Evolutionary conservation across 1,284 basidiomycete species (phyloP), one percentile per base, ranked within the genome.

Genomic region (Ganoderma lingzhi): DNA sequence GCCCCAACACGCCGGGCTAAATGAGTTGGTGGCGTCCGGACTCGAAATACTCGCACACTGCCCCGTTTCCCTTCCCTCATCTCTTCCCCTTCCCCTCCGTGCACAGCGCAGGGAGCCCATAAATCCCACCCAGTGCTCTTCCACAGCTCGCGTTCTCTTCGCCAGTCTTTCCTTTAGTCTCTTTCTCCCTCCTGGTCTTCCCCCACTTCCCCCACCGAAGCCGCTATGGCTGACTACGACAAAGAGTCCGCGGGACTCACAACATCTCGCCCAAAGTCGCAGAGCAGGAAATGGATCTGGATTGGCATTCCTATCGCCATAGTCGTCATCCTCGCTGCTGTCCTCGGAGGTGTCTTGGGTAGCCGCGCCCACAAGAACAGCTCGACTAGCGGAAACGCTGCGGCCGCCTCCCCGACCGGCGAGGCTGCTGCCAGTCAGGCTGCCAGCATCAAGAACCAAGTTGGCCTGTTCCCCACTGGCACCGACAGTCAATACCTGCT

Each of bases 291-390:
- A 58, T 92, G 89, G 90, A 78, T 92, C 72, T 91, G 89, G 78
- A 82, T 91, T 72, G 91, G 90, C 75, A 71, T 92, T 37, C 91
- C 91, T 32, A 80, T 93, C 63, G 78, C 87, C 59, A 80, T 94
- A 71, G 77, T 88, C 70, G 85, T 95, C 75, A 90, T 96, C 75
- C 80, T 90, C 73, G 94, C 84, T 64, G 94, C 91, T 63, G 93
- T 96, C 41, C 82, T 96, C 64, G 95, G 93, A 65, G 94, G 91
- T 77, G 89, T 96, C 44, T 77, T 96, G 53, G 94, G 93, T 30
- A 85, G 84, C 63, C 85, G 89, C 53, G 78, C 84, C 55, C 82
- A 84, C 75, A 84, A 83, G 84, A 83, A 86, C 72, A 67, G 74
- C 32, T 70, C 74, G 61, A 77, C 72, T 66, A 66, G 71, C 42